Conservation (phyloP, 83 land plant species). For the Picea abies region DNA sequence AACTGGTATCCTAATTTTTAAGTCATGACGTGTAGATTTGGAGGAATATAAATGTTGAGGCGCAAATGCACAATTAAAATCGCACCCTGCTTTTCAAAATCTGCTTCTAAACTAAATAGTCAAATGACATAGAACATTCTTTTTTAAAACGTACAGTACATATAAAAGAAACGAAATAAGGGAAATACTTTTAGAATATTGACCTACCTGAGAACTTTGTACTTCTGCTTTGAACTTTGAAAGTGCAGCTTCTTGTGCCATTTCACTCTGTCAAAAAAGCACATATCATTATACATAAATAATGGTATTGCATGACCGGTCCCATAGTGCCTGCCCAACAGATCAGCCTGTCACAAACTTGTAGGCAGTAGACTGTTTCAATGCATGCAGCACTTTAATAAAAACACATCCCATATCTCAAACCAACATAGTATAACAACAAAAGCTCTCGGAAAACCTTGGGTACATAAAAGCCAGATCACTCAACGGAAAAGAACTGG, state of each 20-base stretch:
- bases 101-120: not conserved
- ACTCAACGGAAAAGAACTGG: not conserved
- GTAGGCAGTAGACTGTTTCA: not conserved
- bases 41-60: not conserved
- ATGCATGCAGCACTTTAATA: not conserved
- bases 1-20: not conserved
- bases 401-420: not conserved
- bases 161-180: not conserved
- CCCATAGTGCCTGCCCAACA: slow-evolving; percentile 15
- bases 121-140: not conserved
- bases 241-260: slow-evolving; percentile 77
- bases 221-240: slow-evolving; percentile 84
- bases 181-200: not conserved
- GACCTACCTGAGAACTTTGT: slow-evolving; percentile 76
- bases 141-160: not conserved
- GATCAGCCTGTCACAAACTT: slow-evolving; percentile 11
- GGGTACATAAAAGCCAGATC: not conserved
- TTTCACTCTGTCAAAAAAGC: slow-evolving; percentile 51
- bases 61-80: not conserved
- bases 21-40: not conserved
- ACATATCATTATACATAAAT: not conserved
- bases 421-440: not conserved
- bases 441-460: not conserved
- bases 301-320: slow-evolving; percentile 8
- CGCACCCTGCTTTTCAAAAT: not conserved